Conservation (phyloP, 2,329 filamentous ascomycete species). For the Phialophora macrospora region DNA sequence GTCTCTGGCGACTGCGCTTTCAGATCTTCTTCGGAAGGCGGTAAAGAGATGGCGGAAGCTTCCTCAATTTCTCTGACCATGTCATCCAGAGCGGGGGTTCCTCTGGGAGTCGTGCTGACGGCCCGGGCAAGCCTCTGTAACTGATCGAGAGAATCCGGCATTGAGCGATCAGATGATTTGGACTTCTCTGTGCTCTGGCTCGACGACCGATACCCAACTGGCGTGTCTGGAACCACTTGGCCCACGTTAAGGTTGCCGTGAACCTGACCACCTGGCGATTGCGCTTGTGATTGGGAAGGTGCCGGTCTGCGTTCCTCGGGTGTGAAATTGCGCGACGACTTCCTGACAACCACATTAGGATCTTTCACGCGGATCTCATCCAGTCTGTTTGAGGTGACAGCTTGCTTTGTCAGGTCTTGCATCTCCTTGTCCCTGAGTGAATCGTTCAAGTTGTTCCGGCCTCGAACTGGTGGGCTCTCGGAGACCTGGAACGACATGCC, state of each 20-base stretch:
- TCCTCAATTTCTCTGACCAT: constrained; percentile 16
- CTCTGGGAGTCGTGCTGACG: constrained; percentile 34
- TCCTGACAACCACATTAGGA: constrained; percentile 31
- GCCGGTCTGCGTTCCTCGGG: constrained; percentile 27
- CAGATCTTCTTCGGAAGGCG: constrained; percentile 9
- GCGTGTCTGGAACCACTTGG: constrained; percentile 47
- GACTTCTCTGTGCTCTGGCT: constrained; percentile 25
- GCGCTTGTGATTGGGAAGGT: constrained; percentile 20
- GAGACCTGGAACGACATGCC: constrained; percentile 42
- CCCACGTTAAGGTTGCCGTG: constrained; percentile 34
- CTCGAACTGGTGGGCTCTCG: constrained; percentile 43
- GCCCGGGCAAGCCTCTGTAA: constrained; percentile 49
- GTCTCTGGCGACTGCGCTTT: constrained; percentile 7
- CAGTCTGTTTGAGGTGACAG: constrained; percentile 36
- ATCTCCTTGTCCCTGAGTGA: constrained; percentile 39
- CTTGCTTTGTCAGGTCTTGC: constrained; percentile 34
- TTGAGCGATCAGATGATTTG: constrained; percentile 27
- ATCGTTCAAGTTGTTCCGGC: constrained; percentile 30
- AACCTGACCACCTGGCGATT: not conserved
- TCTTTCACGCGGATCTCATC: constrained; percentile 35
- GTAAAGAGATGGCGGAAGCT: constrained; percentile 11
- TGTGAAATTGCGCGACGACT: constrained; percentile 33
- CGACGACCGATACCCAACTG: constrained; percentile 46
- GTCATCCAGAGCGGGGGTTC: constrained; percentile 26
- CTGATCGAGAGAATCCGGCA: constrained; percentile 42